Evolutionary conservation across 257 asterid genomes (phyloP).

Genomic region (Capsicum baccatum): DNA sequence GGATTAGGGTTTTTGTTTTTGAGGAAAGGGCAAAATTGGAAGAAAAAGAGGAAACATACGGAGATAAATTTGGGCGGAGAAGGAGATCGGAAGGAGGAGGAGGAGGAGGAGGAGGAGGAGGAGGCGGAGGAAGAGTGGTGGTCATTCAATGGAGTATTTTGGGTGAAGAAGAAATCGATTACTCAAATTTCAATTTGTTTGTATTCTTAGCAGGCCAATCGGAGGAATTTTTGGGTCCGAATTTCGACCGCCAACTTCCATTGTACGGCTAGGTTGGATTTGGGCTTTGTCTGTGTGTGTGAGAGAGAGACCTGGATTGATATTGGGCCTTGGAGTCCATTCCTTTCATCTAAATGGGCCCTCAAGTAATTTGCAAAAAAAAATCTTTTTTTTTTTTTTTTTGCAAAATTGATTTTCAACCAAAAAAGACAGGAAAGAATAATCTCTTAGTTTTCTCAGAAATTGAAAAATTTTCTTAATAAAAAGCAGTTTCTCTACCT

Average conservation of each 20-base stretch:
- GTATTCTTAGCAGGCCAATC: slow-evolving; percentile 24
- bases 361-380: no score
- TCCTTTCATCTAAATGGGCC: not conserved
- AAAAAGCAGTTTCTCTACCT: no score
- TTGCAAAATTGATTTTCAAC: not conserved
- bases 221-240: slow-evolving; percentile 17
- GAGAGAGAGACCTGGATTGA: not conserved
- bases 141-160: not conserved
- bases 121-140: slow-evolving; percentile 25
- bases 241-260: not conserved
- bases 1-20: slow-evolving; percentile 15
- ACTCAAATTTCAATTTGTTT: not conserved
- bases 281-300: not conserved
- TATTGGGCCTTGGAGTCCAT: slow-evolving; percentile 18
- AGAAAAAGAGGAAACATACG: not conserved
- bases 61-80: slow-evolving; percentile 14
- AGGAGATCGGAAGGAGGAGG: slow-evolving; percentile 2
- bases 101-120: not conserved
- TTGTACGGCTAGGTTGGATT: slow-evolving; percentile 14
- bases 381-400: not conserved
- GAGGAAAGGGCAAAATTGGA: not conserved
- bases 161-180: not conserved
- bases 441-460: not conserved
- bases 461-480: not conserved
- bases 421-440: not conserved